phyloP scores from a whole-genome alignment of 768 basidiomycete genomes.

The Tulasnella sp. region DNA sequence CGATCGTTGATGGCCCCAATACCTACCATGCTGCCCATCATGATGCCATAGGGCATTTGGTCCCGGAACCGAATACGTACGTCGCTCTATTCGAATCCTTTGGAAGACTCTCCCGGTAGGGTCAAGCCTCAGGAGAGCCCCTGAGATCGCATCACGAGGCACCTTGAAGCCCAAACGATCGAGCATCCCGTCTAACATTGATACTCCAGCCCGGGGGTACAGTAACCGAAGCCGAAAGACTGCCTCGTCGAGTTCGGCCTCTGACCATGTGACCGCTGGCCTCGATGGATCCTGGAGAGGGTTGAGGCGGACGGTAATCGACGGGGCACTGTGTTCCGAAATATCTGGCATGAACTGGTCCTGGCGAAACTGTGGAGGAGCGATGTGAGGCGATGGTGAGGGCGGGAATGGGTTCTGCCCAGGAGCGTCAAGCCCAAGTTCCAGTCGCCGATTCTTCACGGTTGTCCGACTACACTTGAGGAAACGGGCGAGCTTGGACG shows the following conservation, averaged over 20 bases:
- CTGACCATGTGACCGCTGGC: not conserved
- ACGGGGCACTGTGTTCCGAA: not conserved
- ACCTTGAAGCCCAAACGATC: not conserved
- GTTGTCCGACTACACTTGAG: not conserved
- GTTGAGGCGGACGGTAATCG: not conserved
- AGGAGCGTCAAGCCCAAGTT: not conserved
- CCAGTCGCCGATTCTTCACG: not conserved
- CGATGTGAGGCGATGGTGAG: not conserved
- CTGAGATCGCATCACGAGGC: not conserved
- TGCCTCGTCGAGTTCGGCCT: constrained; percentile 18
- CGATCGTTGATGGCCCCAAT: not conserved
- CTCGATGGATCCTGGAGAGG: not conserved
- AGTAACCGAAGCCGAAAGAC: not conserved
- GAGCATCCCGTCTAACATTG: constrained; percentile 19
- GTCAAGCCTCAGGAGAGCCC: constrained; percentile 6
- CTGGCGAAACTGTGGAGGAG: not conserved
- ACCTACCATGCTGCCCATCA: constrained; percentile 34
- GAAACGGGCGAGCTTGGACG: not conserved
- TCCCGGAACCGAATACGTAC: constrained; percentile 31
- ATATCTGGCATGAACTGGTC: not conserved
- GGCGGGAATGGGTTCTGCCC: not conserved
- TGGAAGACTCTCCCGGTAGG: constrained; percentile 17
- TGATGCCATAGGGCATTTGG: constrained; percentile 35
- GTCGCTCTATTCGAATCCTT: constrained; percentile 25
- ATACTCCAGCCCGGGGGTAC: constrained; percentile 17